phyloP scores from a whole-genome alignment of 2,329 filamentous ascomycete genomes.

The Alternaria atra region DNA sequence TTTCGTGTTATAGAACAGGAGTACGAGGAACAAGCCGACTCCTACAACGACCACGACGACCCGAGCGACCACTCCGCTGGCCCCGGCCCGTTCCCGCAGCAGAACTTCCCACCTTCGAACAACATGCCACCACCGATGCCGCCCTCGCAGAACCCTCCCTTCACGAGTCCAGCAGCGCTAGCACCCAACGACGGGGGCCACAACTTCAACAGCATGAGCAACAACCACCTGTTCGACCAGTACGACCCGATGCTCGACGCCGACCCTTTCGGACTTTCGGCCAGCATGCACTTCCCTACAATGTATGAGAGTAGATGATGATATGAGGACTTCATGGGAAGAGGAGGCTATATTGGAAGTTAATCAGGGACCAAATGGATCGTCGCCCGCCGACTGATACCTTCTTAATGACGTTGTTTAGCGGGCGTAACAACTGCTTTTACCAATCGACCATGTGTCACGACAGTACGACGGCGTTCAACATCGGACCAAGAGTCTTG shows the following conservation, averaged over 20 bases:
- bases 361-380: constrained; percentile 8
- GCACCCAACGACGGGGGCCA: constrained; percentile 45
- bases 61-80: constrained; percentile 71
- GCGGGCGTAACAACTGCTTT: constrained; percentile 38
- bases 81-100: constrained; percentile 69
- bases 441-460: constrained; percentile 19
- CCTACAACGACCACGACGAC: constrained; percentile 80
- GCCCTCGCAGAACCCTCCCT: constrained; percentile 48
- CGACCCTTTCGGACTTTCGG: constrained; percentile 91
- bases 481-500: constrained; percentile 14
- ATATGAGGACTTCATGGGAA: constrained; percentile 21
- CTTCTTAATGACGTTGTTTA: constrained; percentile 40
- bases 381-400: constrained; percentile 7
- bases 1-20: constrained; percentile 85
- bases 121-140: constrained; percentile 52
- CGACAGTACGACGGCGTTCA: constrained; percentile 39
- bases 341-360: constrained; percentile 14
- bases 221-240: constrained; percentile 67
- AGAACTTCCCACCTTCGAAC: constrained; percentile 61
- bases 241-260: constrained; percentile 91
- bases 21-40: constrained; percentile 89
- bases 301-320: constrained; percentile 64
- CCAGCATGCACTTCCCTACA: constrained; percentile 93
- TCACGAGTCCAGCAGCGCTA: constrained; percentile 44
- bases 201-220: constrained; percentile 57